Conservation (phyloP, 106 monocot genomes). For the Ottelia alismoides region DNA sequence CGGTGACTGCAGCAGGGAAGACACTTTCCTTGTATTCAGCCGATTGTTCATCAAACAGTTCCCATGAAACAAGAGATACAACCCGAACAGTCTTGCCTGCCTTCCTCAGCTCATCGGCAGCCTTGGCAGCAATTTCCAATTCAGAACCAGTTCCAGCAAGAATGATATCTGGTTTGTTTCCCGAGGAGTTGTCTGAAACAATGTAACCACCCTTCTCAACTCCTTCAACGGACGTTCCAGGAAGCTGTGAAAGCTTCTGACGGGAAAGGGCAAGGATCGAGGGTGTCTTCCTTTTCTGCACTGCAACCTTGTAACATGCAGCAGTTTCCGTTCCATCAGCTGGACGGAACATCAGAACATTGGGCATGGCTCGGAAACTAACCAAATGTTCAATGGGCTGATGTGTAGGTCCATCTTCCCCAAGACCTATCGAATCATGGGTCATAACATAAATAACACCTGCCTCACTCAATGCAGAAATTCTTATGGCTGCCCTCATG, state of each 20-base stretch:
- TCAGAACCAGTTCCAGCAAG: conserved; percentile 65
- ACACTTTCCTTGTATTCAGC: conserved; percentile 67
- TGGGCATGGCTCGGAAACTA: conserved; percentile 83
- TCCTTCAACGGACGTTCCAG: conserved; percentile 56
- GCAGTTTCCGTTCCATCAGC: conserved; percentile 84
- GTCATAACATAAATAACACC: conserved; percentile 87
- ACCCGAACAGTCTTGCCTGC: conserved; percentile 57
- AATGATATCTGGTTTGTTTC: conserved; percentile 58
- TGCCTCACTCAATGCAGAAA: conserved; percentile 54
- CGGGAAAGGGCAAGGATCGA: conserved; percentile 70
- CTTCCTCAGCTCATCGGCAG: conserved; percentile 70
- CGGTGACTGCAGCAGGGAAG: conserved; percentile 43
- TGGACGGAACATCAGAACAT: conserved; percentile 66
- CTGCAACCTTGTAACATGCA: conserved; percentile 64
- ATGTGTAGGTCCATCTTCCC: conserved; percentile 88
- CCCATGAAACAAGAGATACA: conserved; percentile 78
- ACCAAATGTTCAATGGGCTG: conserved; percentile 78
- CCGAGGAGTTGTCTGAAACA: conserved; percentile 64
- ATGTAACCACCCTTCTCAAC: conserved; percentile 78
- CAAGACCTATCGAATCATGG: conserved; percentile 84
- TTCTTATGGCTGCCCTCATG: conserved; percentile 67
- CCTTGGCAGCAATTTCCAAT: conserved; percentile 70
- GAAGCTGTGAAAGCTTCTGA: conserved; percentile 73
- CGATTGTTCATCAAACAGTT: conserved; percentile 70
- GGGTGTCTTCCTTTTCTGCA: conserved; percentile 50